phyloP scores from a whole-genome alignment of 305 asterid species.

The Fraxinus ornus region DNA sequence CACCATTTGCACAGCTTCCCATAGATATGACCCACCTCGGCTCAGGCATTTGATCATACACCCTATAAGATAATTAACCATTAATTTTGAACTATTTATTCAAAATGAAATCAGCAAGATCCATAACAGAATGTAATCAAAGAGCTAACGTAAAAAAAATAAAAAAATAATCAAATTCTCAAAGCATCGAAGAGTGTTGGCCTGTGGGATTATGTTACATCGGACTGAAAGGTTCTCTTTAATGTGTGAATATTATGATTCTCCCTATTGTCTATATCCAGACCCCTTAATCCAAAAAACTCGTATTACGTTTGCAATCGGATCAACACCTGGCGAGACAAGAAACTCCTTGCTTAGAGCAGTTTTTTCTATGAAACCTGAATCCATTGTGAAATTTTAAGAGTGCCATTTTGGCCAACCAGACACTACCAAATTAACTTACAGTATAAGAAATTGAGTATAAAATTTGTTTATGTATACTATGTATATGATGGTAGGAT shows the following conservation, averaged over 20 bases:
- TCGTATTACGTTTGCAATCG: not conserved
- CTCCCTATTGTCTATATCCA: not conserved
- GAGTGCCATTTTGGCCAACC: not conserved
- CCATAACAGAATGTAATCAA: not conserved
- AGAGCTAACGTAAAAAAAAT: not conserved
- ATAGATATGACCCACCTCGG: conserved; percentile 78
- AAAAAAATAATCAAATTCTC: not conserved
- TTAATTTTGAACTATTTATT: not conserved
- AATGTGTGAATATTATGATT: not conserved
- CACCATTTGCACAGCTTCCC: conserved; percentile 86
- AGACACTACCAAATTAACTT: not conserved
- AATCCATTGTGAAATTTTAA: not conserved
- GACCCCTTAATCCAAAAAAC: not conserved
- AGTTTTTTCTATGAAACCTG: not conserved
- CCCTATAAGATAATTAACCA: conserved; percentile 34
- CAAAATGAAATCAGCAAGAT: not conserved
- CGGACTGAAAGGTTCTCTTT: not conserved
- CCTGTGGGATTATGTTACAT: not conserved
- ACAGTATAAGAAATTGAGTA: no score
- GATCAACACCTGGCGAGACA: not conserved
- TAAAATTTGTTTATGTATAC: not conserved
- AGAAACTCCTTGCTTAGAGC: not conserved
- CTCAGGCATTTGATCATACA: conserved; percentile 81
- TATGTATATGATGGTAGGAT: not conserved
- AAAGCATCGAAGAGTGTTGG: not conserved